Evolutionary conservation across 352 stramenopile genomes (phyloP), one percentile per base, ranked within the genome.

Genomic region (Thalassiosira sp.): DNA sequence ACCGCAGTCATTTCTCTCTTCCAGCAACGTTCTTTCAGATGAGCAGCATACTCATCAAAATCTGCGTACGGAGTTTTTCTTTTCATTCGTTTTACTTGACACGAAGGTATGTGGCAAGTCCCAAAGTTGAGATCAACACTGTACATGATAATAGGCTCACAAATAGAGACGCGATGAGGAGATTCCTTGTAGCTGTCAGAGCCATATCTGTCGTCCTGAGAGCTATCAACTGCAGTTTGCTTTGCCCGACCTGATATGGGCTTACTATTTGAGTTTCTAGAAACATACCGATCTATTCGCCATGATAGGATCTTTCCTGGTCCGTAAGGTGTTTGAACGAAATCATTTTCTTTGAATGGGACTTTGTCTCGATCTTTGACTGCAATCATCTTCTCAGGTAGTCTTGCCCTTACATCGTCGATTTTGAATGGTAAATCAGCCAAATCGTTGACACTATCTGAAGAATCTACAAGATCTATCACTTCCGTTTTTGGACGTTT

Each of bases 391-490:
- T 74, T 64, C 1, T 33, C 16, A 27, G n/a, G n/a, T n/a, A n/a
- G n/a, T n/a, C n/a, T n/a, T n/a, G 1, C 5, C 10, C 1, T 37
- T 43, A 22, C 28, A 11, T 57, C 13, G 1, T 22, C 57, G n/a
- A 53, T 16, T 45, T 54, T 16, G 1, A 11, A n/a, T n/a, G n/a
- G n/a, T n/a, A n/a, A n/a, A n/a, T n/a, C 48, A 20, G 20, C 16
- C 1, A 37, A 20, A 5, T 60, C 52, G 0, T 69, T 58, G 20
- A 76, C 73, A 46, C 79, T 67, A 70, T 79, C 73, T 31, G 66
- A 79, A 52, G 67, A 79, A 58, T 82, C 73, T 27, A 82, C 45
- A 16, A 82, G 60, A 57, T 51, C 58, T 45, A 82, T 82, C 10
- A 79, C 70, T 24, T 52, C 45, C 42, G 62, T 58, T 18, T 61